phyloP scores from a whole-genome alignment of 2,329 filamentous ascomycete genomes.

The Phyllosticta capitalensis region DNA sequence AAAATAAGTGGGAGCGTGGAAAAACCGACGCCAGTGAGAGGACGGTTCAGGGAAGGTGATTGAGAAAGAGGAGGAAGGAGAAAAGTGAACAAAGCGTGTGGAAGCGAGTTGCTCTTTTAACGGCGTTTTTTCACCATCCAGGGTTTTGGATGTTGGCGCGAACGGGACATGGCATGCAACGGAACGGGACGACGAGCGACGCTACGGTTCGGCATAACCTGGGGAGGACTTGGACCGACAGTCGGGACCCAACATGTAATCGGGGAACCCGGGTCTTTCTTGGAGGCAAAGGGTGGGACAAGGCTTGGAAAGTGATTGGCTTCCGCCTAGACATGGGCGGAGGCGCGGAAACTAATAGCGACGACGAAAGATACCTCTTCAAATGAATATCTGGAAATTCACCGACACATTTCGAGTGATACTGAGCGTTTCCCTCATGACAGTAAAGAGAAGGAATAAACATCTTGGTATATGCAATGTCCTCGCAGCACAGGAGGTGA shows the following conservation, averaged over 20 bases:
- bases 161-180: neutral
- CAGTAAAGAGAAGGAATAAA: no score
- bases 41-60: slow-evolving; percentile 3
- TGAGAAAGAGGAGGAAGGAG: neutral
- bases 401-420: no score
- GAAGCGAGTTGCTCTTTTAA: neutral
- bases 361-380: neutral
- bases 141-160: neutral
- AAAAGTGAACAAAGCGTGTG: neutral
- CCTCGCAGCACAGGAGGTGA: no score
- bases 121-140: neutral
- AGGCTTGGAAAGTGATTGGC: neutral
- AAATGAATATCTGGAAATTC: neutral
- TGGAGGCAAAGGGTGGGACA: neutral
- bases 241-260: neutral
- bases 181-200: neutral
- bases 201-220: neutral
- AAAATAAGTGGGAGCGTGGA: slow-evolving; percentile 8
- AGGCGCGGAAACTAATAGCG: neutral
- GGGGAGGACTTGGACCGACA: neutral
- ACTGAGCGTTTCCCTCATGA: no score
- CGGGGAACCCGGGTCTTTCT: neutral
- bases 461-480: no score
- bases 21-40: neutral
- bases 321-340: neutral